phyloP scores from a whole-genome alignment of 768 basidiomycete genomes.

The Dioszegia aurantiaca region DNA sequence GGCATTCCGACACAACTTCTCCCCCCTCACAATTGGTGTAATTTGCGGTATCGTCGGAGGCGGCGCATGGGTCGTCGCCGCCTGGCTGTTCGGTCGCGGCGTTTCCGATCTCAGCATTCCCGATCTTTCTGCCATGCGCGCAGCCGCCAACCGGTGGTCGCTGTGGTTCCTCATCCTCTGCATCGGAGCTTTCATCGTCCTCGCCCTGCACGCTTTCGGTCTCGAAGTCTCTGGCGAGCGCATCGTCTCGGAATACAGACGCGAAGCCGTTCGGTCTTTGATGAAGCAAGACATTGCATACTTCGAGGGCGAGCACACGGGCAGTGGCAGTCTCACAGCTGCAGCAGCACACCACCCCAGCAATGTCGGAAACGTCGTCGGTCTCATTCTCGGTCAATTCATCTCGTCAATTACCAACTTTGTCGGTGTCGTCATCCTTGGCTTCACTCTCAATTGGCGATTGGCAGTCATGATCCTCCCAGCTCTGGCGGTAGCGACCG shows the following conservation, averaged over 20 bases:
- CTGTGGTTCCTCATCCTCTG: conserved; percentile 48
- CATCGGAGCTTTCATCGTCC: conserved; percentile 24
- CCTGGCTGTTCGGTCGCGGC: conserved; percentile 42
- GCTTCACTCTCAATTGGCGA: conserved; percentile 42
- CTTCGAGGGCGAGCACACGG: conserved; percentile 42
- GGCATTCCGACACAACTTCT: conserved; percentile 23
- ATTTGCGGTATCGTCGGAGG: conserved; percentile 31
- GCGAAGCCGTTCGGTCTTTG: conserved; percentile 27
- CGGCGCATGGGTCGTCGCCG: conserved; percentile 36
- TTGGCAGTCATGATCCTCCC: conserved; percentile 38
- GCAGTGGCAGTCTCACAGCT: conserved; percentile 44
- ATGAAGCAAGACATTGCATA: conserved; percentile 46
- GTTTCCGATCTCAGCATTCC: conserved; percentile 29
- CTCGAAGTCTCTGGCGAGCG: conserved; percentile 37
- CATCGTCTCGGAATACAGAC: conserved; percentile 34
- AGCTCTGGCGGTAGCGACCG: conserved; percentile 23
- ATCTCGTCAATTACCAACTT: conserved; percentile 33
- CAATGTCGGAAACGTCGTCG: conserved; percentile 38
- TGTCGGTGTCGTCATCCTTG: conserved; percentile 32
- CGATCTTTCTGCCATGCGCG: conserved; percentile 19
- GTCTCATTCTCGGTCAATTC: conserved; percentile 40
- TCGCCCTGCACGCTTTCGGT: conserved; percentile 26
- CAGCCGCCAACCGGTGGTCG: conserved; percentile 32
- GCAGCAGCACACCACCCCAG: conserved; percentile 33
- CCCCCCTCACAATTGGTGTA: conserved; percentile 22